Conservation (phyloP, 169 alveolate genomes). For the Babesia ovata region DNA sequence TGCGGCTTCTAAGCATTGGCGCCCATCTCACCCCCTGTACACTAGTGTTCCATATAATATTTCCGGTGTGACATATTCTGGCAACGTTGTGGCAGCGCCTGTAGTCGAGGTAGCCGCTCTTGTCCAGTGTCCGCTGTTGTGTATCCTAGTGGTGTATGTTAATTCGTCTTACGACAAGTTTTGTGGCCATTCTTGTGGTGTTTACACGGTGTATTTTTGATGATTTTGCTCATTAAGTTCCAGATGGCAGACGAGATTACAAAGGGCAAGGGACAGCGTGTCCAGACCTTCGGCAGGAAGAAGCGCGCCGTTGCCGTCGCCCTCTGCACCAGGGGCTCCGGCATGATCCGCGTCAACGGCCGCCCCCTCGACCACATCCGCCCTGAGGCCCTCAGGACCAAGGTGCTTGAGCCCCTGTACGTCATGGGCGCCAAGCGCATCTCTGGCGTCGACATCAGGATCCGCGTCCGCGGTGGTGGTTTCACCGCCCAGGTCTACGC, state of each 20-base stretch:
- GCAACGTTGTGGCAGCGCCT: too few relatives aligned
- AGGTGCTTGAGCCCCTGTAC: constrained; percentile 97
- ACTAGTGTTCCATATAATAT: too few relatives aligned
- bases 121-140: too few relatives aligned
- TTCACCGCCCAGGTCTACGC: constrained; percentile 96
- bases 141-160: too few relatives aligned
- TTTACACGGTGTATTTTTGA: not conserved
- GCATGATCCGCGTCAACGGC: constrained; percentile 95
- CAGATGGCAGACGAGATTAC: constrained; percentile 58
- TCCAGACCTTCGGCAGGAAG: constrained; percentile 96
- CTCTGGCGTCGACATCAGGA: constrained; percentile 93
- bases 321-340: constrained; percentile 90
- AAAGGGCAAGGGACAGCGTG: constrained; percentile 75
- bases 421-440: constrained; percentile 93
- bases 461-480: constrained; percentile 99
- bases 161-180: too few relatives aligned
- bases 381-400: constrained; percentile 93
- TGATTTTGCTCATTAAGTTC: not conserved
- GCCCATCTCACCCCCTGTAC: not conserved
- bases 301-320: constrained; percentile 99
- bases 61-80: too few relatives aligned
- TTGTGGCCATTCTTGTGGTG: too few relatives aligned
- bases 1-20: not conserved
- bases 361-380: constrained; percentile 92
- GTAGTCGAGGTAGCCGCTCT: too few relatives aligned